Percentiles rank a stretch among this genome's conserved stretches.
Conservation (phyloP, 352 stramenopile genomes). For the Pythium insidiosum region DNA sequence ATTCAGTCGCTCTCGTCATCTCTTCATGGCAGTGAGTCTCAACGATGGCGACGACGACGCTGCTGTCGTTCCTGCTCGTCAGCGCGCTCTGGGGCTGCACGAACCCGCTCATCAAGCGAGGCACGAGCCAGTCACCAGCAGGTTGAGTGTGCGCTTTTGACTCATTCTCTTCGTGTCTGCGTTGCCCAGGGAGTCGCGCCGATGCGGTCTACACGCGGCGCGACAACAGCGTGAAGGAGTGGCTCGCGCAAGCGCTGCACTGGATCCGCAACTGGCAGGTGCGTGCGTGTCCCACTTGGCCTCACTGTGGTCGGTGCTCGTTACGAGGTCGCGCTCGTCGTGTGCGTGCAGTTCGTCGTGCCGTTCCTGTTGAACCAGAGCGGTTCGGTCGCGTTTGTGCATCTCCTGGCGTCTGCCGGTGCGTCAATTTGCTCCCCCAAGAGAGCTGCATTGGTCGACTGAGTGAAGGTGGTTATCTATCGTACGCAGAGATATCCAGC, state of each 20-base stretch:
- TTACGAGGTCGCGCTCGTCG: neutral
- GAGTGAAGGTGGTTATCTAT: neutral
- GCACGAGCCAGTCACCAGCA: no score
- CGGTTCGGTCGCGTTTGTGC: constrained; percentile 73
- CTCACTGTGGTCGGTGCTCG: neutral
- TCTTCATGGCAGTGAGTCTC: neutral
- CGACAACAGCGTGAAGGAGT: constrained; percentile 50
- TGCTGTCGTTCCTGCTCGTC: constrained; percentile 77
- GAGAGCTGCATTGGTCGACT: neutral
- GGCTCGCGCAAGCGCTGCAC: constrained; percentile 31
- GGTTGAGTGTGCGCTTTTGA: neutral
- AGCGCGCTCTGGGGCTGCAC: constrained; percentile 84
- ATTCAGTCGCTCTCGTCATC: no score
- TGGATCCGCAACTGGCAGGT: constrained; percentile 74
- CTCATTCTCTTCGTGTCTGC: neutral
- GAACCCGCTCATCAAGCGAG: constrained; percentile 79
- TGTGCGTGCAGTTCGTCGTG: constrained; percentile 54
- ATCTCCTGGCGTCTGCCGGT: constrained; percentile 69
- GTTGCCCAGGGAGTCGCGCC: constrained; percentile 36
- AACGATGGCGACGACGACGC: constrained; percentile 12
- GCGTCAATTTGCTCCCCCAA: neutral
- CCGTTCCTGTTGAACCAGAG: constrained; percentile 81
- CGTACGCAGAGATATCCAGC: constrained; percentile 61
- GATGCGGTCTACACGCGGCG: constrained; percentile 46
- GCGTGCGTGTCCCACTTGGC: neutral